Base-by-base conservation (phyloP, 495 filamentous ascomycete genomes). In the Penicillium robsamsonii region DNA sequence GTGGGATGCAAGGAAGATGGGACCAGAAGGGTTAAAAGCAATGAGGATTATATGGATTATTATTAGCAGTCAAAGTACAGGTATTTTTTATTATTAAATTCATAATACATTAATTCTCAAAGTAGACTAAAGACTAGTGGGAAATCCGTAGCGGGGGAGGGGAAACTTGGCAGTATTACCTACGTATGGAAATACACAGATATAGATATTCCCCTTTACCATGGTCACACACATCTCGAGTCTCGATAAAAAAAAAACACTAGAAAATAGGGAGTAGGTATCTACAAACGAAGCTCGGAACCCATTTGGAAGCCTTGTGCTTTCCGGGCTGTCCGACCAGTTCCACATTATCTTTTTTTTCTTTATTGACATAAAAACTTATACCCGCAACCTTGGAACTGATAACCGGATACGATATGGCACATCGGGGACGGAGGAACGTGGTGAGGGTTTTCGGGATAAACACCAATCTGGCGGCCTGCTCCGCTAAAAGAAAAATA, bases 381-480 rank as follows among this genome's bases (percentile, higher is more conserved):
- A 33, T 27, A 40, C n/a, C n/a, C 4, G n/a, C 3, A 15, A 50
- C 49, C 37, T 41, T 51, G 49, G 48, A 51, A 51, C 24, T 22
- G 6, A 13, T 12, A 24, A 50, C 6, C 22, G 22, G 22, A 22
- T 22, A 22, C 22, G 22, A 22, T 22, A 22, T 22, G 22, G 22
- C 22, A 22, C 2, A 29, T 50, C 15, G 33, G 33, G 47, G 10
- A 47, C 27, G 9, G 27, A 42, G 38, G 38, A 54, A 54, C 41
- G 42, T 46, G 40, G 51, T 53, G 30, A 53, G 25, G 22, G 53
- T 35, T 17, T 46, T 56, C 59, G 60, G 61, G 57, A 59, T 62
- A 61, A 57, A 61, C 59, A 64, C 62, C 61, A 57, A 70, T 68
- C 68, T 61, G 67, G 69, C 69, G 69, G 65, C 55, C 56, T 64